Evolutionary conservation across 2,329 filamentous ascomycete species (phyloP), one percentile per base, ranked within the genome.

Genomic region (Chaetomiaceae sp.): DNA sequence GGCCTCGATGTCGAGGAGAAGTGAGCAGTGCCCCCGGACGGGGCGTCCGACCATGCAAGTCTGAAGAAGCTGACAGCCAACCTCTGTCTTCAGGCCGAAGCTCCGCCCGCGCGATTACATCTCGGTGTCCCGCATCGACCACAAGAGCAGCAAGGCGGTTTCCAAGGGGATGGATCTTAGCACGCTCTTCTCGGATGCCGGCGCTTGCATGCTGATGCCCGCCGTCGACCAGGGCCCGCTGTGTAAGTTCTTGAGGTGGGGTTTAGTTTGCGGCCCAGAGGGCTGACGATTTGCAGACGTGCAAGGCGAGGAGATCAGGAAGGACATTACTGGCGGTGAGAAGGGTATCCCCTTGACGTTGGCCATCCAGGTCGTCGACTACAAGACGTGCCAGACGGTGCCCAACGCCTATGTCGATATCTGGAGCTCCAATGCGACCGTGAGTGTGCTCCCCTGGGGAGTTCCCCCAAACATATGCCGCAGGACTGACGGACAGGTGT

Each of bases 341-440:
- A 56, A 61, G 8, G 79, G 78, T 43, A 68, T 82, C 21, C 70
- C 72, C 20, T 64, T 80, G 33, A 71, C 71, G 3, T 64, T 80
- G 10, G 76, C 79, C 58, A 71, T 78, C 56, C 78, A 81, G 63
- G 69, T 81, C 50, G 71, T 81, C 48, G 78, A 82, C 55, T 70
- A 78, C 32, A 68, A 73, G 40, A 80, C 77, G 3, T 82, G 79
- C 66, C 66, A 78, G 61, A 73, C 75, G 7, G 70, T 80, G 1
- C 68, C 73, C 1, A 64, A 75, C 45, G 69, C 72, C 10, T 76
- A 70, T 53, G 62, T 80, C n/a, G 77, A 81, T 60, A 73, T 79
- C 58, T 82, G 79, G 78, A 72, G 66, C 59, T 67, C 64, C 60
- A 74, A 74, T 56, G 55, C 69, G n/a, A 73, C 71, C 5, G 73